These are phyloP conservation scores for Microsporum audouinii DNA, from an alignment of 2,329 filamentous ascomycete genomes.

Conservation along the genomic window DNA sequence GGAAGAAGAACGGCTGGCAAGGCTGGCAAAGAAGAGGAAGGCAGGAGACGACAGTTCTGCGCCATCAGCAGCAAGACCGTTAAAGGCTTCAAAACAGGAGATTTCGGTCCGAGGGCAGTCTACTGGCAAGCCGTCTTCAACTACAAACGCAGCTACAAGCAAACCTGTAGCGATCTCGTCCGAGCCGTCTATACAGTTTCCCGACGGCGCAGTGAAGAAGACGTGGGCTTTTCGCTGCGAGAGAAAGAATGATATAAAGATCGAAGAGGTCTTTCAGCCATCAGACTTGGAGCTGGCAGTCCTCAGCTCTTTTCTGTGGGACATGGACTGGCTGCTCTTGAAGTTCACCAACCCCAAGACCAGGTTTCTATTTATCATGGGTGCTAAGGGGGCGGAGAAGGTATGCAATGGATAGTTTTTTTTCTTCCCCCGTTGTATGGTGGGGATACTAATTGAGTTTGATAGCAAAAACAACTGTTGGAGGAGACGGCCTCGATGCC, in stretches of 20 bases:
- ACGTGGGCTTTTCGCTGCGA: constrained; percentile 61
- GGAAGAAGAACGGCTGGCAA: constrained; percentile 70
- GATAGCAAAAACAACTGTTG: constrained; percentile 29
- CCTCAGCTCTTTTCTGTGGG: constrained; percentile 78
- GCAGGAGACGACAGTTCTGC: constrained; percentile 30
- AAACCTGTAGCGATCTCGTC: neutral
- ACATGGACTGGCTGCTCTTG: constrained; percentile 63
- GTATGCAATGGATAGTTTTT: constrained; percentile 18
- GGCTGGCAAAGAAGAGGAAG: constrained; percentile 53
- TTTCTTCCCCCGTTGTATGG: neutral
- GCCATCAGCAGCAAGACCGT: constrained; percentile 17
- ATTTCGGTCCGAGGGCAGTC: neutral
- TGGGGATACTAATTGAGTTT: neutral
- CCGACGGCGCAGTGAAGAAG: constrained; percentile 60
- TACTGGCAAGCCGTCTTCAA: neutral
- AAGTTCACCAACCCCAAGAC: constrained; percentile 55
- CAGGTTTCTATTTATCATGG: constrained; percentile 54
- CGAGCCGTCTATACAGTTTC: constrained; percentile 33
- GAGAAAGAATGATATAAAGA: constrained; percentile 64
- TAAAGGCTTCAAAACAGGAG: constrained; percentile 18
- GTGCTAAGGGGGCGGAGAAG: constrained; percentile 41
- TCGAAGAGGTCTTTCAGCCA: constrained; percentile 75
- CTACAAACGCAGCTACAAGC: neutral
- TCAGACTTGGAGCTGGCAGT: constrained; percentile 62
- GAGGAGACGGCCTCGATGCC: constrained; percentile 33